Conservation (phyloP, 1,284 basidiomycete genomes). For the Moesziomyces antarcticus region DNA sequence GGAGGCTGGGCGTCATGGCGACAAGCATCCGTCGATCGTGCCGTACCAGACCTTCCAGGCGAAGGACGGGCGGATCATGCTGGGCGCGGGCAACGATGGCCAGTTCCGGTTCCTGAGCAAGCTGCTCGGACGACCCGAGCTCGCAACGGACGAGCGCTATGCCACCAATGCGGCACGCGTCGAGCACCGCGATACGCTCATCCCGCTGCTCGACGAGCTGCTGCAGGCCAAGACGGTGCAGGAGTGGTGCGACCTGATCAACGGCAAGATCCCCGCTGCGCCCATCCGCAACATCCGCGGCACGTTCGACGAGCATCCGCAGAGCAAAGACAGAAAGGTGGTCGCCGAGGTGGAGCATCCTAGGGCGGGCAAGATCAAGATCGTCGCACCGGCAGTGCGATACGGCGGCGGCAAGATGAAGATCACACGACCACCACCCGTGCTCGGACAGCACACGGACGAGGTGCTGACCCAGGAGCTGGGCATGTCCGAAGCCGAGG, state of each 20-base stretch:
- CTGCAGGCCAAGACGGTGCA: constrained; percentile 43
- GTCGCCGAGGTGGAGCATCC: constrained; percentile 75
- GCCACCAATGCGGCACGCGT: constrained; percentile 78
- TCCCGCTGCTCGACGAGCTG: constrained; percentile 77
- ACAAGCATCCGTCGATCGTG: constrained; percentile 76
- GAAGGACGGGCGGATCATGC: constrained; percentile 63
- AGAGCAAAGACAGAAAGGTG: constrained; percentile 77
- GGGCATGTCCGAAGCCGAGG: constrained; percentile 75
- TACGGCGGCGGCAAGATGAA: constrained; percentile 81
- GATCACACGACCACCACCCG: constrained; percentile 58
- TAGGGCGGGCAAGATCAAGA: constrained; percentile 82
- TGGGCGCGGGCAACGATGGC: constrained; percentile 90
- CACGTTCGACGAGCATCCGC: constrained; percentile 87
- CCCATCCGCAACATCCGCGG: constrained; percentile 87
- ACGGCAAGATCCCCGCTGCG: constrained; percentile 56
- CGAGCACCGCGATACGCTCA: constrained; percentile 77
- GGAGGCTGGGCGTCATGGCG: constrained; percentile 88
- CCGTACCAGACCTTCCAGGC: constrained; percentile 57
- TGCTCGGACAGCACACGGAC: constrained; percentile 68
- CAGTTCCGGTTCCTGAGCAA: constrained; percentile 73
- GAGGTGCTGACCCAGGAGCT: constrained; percentile 73
- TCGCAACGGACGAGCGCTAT: constrained; percentile 31
- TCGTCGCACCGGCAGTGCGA: constrained; percentile 84
- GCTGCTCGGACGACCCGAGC: constrained; percentile 31
- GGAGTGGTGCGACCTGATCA: constrained; percentile 55